Evolutionary conservation across 1,284 basidiomycete species (phyloP), one percentile per base, ranked within the genome.

Genomic region (Apiotrichum montevideense): DNA sequence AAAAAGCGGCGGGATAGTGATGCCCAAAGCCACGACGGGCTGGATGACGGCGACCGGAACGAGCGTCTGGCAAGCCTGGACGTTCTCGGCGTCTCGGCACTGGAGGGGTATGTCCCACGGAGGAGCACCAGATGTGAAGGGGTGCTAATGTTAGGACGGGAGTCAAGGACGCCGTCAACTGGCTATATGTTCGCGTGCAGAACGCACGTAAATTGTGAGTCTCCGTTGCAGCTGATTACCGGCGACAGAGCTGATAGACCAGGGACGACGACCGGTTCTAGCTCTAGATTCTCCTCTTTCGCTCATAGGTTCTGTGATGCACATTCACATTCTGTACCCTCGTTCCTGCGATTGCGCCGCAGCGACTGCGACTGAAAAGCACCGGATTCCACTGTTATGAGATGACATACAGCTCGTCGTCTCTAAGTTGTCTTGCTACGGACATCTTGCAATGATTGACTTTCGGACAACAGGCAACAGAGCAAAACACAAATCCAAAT

Each of bases 101-200:
- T 95, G 21, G 86, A 92, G 78, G 92, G 92, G 92, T 93, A 60
- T 63, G 86, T 80, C 7, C 29, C 29, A 29, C 29, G 29, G 29
- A 3, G 29, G 29, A 29, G 29, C 29, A 29, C 29, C 29, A 29
- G 3, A 14, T 2, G 15, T 7, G 3, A 29, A 21, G 46, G 35
- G 46, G 2, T 37, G 14, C 49, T 51, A 32, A 41, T 49, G 42
- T 34, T 65, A 95, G 92, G 40, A 90, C 89, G 37, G 92, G 92
- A 0, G 87, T 96, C 3, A 83, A 87, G 56, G 87, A 88, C 52
- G 91, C 90, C 0, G 87, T 95, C 6, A 88, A 96, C 68, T 96
- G 92, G 92, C 72, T 96, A 29, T 95, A 95, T 72, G 85, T 94
- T 55, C 82, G 91, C 0, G 91, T 95, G 2, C 90, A 94, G 76